phyloP scores from a whole-genome alignment of 805 yeast species.

The Tetrapisispora fleetii region DNA sequence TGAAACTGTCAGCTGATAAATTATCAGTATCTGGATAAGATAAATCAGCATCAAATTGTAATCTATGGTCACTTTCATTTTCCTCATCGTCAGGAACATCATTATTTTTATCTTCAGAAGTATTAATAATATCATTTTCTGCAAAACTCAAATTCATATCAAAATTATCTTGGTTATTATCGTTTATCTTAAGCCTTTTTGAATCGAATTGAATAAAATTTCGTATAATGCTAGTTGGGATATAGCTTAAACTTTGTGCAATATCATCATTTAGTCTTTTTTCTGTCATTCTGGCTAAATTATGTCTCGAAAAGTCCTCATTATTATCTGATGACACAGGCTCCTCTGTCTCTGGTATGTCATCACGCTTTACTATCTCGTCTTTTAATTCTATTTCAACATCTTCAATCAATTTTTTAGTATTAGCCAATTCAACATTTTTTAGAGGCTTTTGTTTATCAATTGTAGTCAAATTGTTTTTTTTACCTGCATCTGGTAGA shows the following conservation, averaged over 20 bases:
- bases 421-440: slow-evolving; percentile 10
- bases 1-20: background rate
- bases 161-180: slow-evolving; percentile 7
- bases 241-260: slow-evolving; percentile 8
- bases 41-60: slow-evolving; percentile 10
- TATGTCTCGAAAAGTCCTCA: slow-evolving; percentile 8
- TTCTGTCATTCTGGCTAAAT: background rate
- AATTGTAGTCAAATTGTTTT: background rate
- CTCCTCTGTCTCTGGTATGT: slow-evolving; percentile 8
- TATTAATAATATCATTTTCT: slow-evolving; percentile 7
- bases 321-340: slow-evolving; percentile 9
- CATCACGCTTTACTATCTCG: background rate
- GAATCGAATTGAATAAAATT: slow-evolving; percentile 11
- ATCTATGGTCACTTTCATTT: slow-evolving; percentile 8
- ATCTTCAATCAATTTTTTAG: slow-evolving; percentile 12
- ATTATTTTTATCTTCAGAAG: slow-evolving; percentile 2
- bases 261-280: slow-evolving; percentile 21
- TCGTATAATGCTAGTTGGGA: slow-evolving; percentile 13
- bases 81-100: slow-evolving; percentile 6
- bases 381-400: slow-evolving; percentile 11
- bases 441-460: slow-evolving; percentile 2
- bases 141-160: slow-evolving; percentile 19
- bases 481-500: background rate
- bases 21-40: slow-evolving; percentile 3
- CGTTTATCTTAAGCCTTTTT: slow-evolving; percentile 15